These are phyloP conservation scores for Diversispora epigaea DNA, from an alignment of 192 early-diverging fungal species.

Conservation along the genomic window DNA sequence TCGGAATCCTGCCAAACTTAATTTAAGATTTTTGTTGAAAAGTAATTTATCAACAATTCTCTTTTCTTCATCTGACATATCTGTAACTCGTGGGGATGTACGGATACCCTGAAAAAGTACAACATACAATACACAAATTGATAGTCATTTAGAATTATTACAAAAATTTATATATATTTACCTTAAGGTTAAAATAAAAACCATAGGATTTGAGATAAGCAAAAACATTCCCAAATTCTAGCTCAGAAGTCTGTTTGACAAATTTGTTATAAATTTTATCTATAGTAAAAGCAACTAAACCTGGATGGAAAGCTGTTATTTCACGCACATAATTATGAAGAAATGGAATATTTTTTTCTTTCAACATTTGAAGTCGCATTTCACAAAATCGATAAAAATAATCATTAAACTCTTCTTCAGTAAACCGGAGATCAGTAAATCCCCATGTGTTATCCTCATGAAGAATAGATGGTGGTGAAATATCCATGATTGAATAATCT, in stretches of 20 bases:
- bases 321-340: background rate
- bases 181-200: conserved; percentile 6
- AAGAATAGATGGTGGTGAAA: conserved; percentile 1
- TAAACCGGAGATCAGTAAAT: background rate
- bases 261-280: background rate
- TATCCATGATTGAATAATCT: conserved; percentile 12
- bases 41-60: conserved; percentile 13
- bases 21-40: conserved; percentile 17
- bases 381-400: conserved; percentile 22
- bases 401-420: conserved; percentile 12
- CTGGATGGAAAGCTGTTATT: conserved; percentile 20
- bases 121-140: background rate
- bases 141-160: conserved; percentile 3
- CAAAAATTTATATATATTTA: conserved; percentile 23
- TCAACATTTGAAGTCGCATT: conserved; percentile 9
- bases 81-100: background rate
- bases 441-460: background rate
- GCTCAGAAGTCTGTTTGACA: background rate
- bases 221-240: background rate
- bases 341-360: conserved; percentile 2
- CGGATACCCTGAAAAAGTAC: conserved; percentile 13
- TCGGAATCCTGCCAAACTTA: background rate
- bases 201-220: background rate
- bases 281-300: background rate
- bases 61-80: conserved; percentile 24